Evolutionary conservation across 257 asterid species (phyloP), one percentile per base, ranked within the genome.

Genomic region (Scutellaria minor): DNA sequence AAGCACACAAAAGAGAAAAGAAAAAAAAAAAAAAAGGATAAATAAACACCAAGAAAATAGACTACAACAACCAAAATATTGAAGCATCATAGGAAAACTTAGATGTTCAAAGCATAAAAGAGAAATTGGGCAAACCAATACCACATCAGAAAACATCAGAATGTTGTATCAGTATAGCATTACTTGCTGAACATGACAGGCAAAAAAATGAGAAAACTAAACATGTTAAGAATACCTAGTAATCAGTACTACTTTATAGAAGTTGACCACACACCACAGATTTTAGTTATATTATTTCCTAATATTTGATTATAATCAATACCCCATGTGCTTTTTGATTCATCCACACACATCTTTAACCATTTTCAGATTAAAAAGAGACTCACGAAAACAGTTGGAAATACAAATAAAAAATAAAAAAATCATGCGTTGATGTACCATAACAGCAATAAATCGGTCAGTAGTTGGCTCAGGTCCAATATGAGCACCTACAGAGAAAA

Each of bases 401-500:
- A 37, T 14, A 48, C 3, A 75, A 64, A 10, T 10, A 14, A 40
- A 7, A 8, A 18, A 9, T 40, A 39, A 35, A 14, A 51, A 0
- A 47, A 40, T 40, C 9, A 44, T 45, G 61, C 31, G 37, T 61
- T 51, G 47, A 40, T 6, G 27, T 89, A 94, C 99, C 99, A 85
- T 91, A 77, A 94, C 99, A 73, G 77, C 95, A 76, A 94, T 88
- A 75, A 94, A 94, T 41, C 97, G 85, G 65, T 94, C 99, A 13
- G 99, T 94, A 51, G 99, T 94, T 42, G 99, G 99, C 83, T 94
- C 98, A 44, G 99, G 99, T 81, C 99, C 99, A 61, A 94, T 92
- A 75, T 94, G 99, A 82, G 99, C 87, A 72, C 99, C 99, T 94
- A 64, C n/a, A 60, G 55, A 71, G 46, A 54, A 24, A 71, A 73